Base-by-base conservation (phyloP, 2,329 filamentous ascomycete genomes). In the Penicillium sp. region DNA sequence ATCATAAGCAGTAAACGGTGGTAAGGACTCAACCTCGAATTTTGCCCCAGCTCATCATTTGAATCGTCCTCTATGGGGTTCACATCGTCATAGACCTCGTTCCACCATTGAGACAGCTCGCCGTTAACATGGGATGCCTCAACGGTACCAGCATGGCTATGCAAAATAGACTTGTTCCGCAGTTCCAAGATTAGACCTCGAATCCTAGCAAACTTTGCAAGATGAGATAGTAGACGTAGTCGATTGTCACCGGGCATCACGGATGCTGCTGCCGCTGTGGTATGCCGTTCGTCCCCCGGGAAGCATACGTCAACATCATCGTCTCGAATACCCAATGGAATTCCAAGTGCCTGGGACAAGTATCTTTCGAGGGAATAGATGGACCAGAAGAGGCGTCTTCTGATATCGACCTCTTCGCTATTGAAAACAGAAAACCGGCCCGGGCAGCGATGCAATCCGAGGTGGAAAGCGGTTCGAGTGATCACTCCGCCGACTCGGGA, bases 251-350 rank as follows among this genome's bases (percentile, higher is more conserved):
- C 40, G 1, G 30, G 13, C 10, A 4, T 8, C 15, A 29, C 23
- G 7, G 27, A 3, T 10, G 20, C 21, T 6, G 36, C 2, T 5
- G 12, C 10, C 6, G 18, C 17, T 13, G 34, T 49, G 20, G 56
- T 51, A 52, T 83, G 81, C 2, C 63, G 64, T 57, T 84, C 81
- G 2, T 76, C 65, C 0, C 74, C 75, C 0, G 78, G 79, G 49
- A 80, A 80, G 54, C 82, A 84, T 1, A 84, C 82, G 56, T 84
- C 82, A 5, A 84, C 66, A 49, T 84, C 82, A 36, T 83, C 78
- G 53, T 84, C 82, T 44, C 77, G 76, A 9, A 85, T 78, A 17
- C 78, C 77, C 1, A 84, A 67, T 0, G 82, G 82, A 0, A 83
- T 68, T 0, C 82, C 82, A 2, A 84, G 73, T 0, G 80, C 80